Evolutionary conservation across 192 early-diverging fungal genomes (phyloP), one percentile per base, ranked within the genome.

Genomic region (Backusella mclennaniae): DNA sequence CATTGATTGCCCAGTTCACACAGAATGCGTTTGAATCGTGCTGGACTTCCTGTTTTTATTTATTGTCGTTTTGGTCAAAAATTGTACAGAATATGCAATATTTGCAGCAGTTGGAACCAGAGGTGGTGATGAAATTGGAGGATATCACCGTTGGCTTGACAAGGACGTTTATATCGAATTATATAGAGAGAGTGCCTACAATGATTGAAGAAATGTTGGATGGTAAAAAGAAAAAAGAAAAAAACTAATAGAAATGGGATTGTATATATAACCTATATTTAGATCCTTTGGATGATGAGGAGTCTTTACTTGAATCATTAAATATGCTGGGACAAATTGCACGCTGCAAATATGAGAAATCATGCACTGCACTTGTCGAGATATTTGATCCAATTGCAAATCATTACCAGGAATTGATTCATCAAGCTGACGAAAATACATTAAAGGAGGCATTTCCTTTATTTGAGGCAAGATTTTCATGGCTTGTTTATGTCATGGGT

Each of bases 11-110:
- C 0, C 77, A 87, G 21, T 93, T 93, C 69, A 88, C 91, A 1
- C 83, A 91, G 1, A 83, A 89, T 44, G 88, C 86, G 38, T 90
- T 93, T 76, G 81, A 88, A 19, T 79, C 86, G 2, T 84, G 85
- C 87, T 92, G 89, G 85, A 87, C 92, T 53, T 87, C 94, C 39
- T 83, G 42, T 12, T 71, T 86, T 38, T 95, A 95, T 72, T 76
- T 96, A 38, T 81, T 96, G 73, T 89, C 87, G 11, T 97, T 97
- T 78, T 97, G 96, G 96, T 91, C 93, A 29, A 95, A 94, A 80
- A 92, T 96, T 68, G 84, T 89, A 19, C 84, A 86, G 15, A 88
- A 86, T 9, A 79, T 82, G 41, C 82, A 86, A n/a, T 85, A 83
- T 72, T 85, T 85, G 53, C 41, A 79, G 68, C 78, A 82, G 38